A percentile compares a stretch with the other conserved stretches of the same genome.
phyloP scores from a whole-genome alignment of 1,284 basidiomycete species.

The Sanghuangporus baumii region DNA sequence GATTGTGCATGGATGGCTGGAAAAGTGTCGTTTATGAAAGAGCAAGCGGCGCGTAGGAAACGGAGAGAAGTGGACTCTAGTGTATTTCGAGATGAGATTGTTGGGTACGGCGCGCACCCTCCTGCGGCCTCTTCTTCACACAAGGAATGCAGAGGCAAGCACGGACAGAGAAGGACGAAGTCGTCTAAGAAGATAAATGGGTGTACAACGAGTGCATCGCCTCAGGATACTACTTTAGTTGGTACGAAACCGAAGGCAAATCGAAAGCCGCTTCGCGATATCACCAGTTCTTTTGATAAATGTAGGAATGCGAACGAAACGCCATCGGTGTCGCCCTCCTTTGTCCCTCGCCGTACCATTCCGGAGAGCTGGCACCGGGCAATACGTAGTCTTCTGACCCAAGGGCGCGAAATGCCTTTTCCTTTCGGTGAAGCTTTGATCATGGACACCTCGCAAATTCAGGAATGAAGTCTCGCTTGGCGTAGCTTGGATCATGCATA shows the following conservation, averaged over 20 bases:
- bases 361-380: neutral
- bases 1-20: conserved; percentile 1
- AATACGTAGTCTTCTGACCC: neutral
- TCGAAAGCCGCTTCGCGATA: neutral
- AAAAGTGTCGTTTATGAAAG: neutral
- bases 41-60: neutral
- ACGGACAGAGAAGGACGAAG: neutral
- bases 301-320: neutral
- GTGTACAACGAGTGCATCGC: neutral
- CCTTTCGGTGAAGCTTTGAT: neutral
- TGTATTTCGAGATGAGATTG: neutral
- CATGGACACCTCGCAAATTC: neutral
- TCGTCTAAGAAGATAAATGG: neutral
- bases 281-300: neutral
- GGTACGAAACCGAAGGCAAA: too few relatives aligned
- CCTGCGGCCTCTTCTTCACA: neutral
- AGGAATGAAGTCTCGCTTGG: neutral
- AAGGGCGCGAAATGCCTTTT: neutral
- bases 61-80: neutral
- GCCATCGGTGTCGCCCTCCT: neutral
- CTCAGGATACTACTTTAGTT: neutral
- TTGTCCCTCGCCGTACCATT: neutral
- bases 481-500: neutral
- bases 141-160: neutral
- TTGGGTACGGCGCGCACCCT: neutral